A percentile compares a stretch with the other conserved stretches of the same genome.
Evolutionary conservation across 2,329 filamentous ascomycete species (phyloP).

Genomic region (Verticillium nubilum): DNA sequence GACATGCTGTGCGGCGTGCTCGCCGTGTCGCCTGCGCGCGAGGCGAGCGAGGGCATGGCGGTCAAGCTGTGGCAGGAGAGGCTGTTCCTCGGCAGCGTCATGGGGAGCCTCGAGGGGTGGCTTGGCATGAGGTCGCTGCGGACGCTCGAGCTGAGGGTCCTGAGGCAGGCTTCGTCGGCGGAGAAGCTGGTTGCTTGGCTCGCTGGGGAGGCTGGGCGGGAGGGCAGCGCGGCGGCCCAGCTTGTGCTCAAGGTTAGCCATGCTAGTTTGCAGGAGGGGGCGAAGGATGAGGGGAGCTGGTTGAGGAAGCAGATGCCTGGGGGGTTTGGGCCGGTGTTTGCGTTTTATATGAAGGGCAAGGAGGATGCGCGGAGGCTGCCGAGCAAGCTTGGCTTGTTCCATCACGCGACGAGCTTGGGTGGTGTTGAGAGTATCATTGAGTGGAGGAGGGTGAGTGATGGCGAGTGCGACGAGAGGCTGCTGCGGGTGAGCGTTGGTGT

Average conservation of each 20-base stretch:
- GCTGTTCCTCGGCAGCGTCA: conserved; percentile 71
- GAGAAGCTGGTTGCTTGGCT: conserved; percentile 69
- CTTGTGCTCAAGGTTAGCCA: conserved; percentile 63
- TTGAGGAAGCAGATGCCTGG: conserved; percentile 82
- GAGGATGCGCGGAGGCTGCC: conserved; percentile 64
- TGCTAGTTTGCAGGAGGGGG: conserved; percentile 69
- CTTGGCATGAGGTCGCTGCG: conserved; percentile 79
- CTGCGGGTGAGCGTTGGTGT: conserved; percentile 81
- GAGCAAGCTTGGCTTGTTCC: conserved; percentile 74
- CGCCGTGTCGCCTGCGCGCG: conserved; percentile 49
- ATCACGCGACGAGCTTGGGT: conserved; percentile 90
- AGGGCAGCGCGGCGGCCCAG: conserved; percentile 36
- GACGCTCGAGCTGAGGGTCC: conserved; percentile 78
- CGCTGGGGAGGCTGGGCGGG: conserved; percentile 31
- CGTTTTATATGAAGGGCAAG: conserved; percentile 59
- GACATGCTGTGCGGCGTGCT: conserved; percentile 89
- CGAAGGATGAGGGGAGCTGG: conserved; percentile 58
- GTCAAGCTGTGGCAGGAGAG: conserved; percentile 62
- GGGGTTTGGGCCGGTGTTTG: conserved; percentile 86
- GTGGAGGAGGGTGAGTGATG: conserved; percentile 89
- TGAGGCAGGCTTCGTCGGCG: conserved; percentile 69
- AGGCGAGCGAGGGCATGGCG: conserved; percentile 32
- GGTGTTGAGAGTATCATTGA: conserved; percentile 95
- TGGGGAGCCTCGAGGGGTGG: conserved; percentile 91
- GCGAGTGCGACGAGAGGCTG: conserved; percentile 62